These are phyloP conservation scores for Flaveria brownii DNA, from an alignment of 129 eudicot genomes.

Conservation along the genomic window DNA sequence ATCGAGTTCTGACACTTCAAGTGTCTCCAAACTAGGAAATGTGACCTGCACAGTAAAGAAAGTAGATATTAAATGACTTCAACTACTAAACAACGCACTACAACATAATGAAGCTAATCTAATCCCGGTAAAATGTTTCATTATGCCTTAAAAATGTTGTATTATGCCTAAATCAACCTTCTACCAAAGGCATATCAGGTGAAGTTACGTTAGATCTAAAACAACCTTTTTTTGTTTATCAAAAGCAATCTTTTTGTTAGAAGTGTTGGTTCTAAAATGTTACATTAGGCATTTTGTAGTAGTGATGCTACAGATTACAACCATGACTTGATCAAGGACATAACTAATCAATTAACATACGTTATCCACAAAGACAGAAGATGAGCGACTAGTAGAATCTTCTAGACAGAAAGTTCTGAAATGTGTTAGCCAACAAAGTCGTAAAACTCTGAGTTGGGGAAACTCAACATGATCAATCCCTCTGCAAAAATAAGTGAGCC, in stretches of 20 bases:
- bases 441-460: constrained; percentile 38
- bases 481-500: constrained; percentile 33
- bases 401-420: constrained; percentile 35
- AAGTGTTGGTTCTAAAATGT: too few relatives aligned
- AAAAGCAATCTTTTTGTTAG: too few relatives aligned
- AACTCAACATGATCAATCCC: constrained; percentile 42
- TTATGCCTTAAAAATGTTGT: too few relatives aligned
- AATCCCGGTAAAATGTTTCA: too few relatives aligned
- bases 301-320: too few relatives aligned
- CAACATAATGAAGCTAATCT: too few relatives aligned
- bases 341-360: constrained; percentile 14
- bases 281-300: too few relatives aligned
- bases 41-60: constrained; percentile 25
- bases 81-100: background rate
- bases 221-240: too few relatives aligned
- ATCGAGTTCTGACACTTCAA: constrained; percentile 43
- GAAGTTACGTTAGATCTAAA: too few relatives aligned
- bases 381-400: constrained; percentile 14
- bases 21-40: constrained; percentile 36
- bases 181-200: too few relatives aligned
- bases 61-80: background rate
- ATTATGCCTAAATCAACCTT: too few relatives aligned
- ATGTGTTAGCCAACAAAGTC: constrained; percentile 36
- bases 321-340: background rate
- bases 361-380: constrained; percentile 33